These are phyloP conservation scores for Xylaria sp. DNA, from an alignment of 2,329 filamentous ascomycete species.

Conservation along the genomic window DNA sequence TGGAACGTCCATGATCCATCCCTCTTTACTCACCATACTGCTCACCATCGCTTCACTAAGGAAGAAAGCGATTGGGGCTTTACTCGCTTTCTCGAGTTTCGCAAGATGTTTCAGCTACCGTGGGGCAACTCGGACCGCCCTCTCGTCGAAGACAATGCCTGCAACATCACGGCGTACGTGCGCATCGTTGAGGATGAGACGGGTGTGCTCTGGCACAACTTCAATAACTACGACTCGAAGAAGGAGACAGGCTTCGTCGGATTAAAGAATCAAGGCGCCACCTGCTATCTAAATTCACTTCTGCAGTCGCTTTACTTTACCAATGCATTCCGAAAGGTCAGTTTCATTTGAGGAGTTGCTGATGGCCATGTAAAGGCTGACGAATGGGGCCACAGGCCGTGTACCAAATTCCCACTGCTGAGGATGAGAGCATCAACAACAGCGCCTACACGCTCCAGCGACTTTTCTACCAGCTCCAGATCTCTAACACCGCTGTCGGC, in stretches of 20 bases:
- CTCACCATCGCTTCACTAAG: constrained; percentile 92
- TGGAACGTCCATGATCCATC: constrained; percentile 94
- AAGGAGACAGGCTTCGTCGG: constrained; percentile 97
- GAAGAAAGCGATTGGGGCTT: constrained; percentile 99
- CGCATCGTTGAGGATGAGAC: constrained; percentile 81
- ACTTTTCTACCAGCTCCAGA: constrained; percentile 92
- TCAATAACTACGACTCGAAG: constrained; percentile 96
- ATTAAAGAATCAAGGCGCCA: constrained; percentile 92
- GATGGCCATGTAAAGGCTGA: constrained; percentile 4
- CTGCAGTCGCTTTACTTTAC: constrained; percentile 81
- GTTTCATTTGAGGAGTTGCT: constrained; percentile 7
- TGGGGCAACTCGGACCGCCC: constrained; percentile 68
- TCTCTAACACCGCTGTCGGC: constrained; percentile 73
- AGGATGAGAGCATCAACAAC: constrained; percentile 74
- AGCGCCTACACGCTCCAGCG: constrained; percentile 92
- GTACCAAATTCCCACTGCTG: constrained; percentile 91
- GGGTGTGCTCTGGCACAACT: constrained; percentile 85
- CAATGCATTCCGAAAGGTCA: constrained; percentile 87
- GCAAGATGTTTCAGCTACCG: constrained; percentile 72
- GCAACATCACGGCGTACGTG: constrained; percentile 78
- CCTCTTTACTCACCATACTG: constrained; percentile 71
- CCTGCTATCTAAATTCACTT: constrained; percentile 80
- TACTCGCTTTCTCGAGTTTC: constrained; percentile 87
- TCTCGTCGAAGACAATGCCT: constrained; percentile 69
- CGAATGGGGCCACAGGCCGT: constrained; percentile 60